Evolutionary conservation across 768 basidiomycete species (phyloP).

Genomic region (Lactarius akahatsu): DNA sequence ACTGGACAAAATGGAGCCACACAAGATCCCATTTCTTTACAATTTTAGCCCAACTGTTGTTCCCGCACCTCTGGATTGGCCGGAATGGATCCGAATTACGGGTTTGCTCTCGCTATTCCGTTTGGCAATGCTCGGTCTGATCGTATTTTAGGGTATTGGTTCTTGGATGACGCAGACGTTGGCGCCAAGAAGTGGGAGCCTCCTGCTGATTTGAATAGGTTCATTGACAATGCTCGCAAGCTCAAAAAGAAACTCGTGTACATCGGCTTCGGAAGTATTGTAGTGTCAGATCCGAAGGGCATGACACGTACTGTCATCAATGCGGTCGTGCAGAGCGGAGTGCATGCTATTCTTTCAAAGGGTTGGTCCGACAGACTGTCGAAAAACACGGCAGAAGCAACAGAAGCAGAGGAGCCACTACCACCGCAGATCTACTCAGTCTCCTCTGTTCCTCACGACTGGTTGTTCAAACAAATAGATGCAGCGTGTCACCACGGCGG

Average conservation of each 20-base stretch:
- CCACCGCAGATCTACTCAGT: constrained; percentile 83
- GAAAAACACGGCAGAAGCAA: constrained; percentile 54
- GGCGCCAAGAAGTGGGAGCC: constrained; percentile 88
- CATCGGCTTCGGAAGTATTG: constrained; percentile 96
- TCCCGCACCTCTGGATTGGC: constrained; percentile 96
- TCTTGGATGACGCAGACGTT: constrained; percentile 90
- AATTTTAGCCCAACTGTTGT: constrained; percentile 93
- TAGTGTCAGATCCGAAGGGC: constrained; percentile 89
- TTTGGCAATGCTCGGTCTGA: constrained; percentile 8
- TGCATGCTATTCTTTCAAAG: constrained; percentile 92
- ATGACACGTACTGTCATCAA: constrained; percentile 93
- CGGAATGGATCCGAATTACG: constrained; percentile 95
- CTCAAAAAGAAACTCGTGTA: constrained; percentile 89
- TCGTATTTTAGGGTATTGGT: constrained; percentile 80
- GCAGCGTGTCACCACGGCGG: constrained; percentile 99
- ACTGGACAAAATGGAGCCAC: constrained; percentile 93
- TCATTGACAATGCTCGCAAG: constrained; percentile 76
- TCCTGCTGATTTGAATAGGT: constrained; percentile 73
- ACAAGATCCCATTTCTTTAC: constrained; percentile 97
- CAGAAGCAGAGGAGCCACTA: constrained; percentile 66
- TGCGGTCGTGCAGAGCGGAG: constrained; percentile 81
- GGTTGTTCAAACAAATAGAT: constrained; percentile 91
- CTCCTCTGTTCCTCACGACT: constrained; percentile 89
- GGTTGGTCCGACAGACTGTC: constrained; percentile 94
- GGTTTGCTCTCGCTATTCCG: constrained; percentile 42